Evolutionary conservation across 208 protist species (phyloP).

Genomic region (Strigomonas culicis): DNA sequence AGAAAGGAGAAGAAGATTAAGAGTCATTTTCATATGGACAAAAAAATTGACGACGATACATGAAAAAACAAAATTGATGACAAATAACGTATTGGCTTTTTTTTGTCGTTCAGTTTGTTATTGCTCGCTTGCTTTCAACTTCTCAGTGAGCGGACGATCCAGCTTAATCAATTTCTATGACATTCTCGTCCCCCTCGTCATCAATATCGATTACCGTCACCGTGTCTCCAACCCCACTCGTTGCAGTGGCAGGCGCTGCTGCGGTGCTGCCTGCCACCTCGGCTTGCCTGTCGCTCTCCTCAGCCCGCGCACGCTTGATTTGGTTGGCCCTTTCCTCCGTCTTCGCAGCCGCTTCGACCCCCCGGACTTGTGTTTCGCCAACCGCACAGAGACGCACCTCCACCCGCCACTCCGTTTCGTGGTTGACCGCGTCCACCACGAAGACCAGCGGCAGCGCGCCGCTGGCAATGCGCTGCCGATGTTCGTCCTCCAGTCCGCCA

Average conservation of each 20-base stretch:
- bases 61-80: not conserved
- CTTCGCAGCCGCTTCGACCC: not conserved
- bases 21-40: not conserved
- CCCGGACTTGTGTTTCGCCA: not conserved
- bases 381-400: slow-evolving; percentile 30
- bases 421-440: slow-evolving; percentile 54
- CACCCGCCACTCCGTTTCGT: slow-evolving; percentile 59
- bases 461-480: not conserved
- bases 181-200: slow-evolving; percentile 13
- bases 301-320: not conserved
- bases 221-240: not conserved
- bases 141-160: too few relatives aligned
- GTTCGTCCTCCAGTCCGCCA: not conserved
- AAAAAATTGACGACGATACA: not conserved
- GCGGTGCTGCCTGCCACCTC: not conserved
- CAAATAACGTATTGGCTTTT: not conserved
- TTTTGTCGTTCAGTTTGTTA: not conserved
- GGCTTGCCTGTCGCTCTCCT: not conserved
- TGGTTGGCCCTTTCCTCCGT: not conserved
- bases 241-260: too few relatives aligned
- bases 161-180: slow-evolving; percentile 13
- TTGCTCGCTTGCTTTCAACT: too few relatives aligned
- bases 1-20: not conserved
- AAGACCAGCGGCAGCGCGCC: slow-evolving; percentile 26
- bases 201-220: slow-evolving; percentile 1